Evolutionary conservation across 2,329 filamentous ascomycete genomes (phyloP), one percentile per base, ranked within the genome.

Genomic region (Fusarium compactum): DNA sequence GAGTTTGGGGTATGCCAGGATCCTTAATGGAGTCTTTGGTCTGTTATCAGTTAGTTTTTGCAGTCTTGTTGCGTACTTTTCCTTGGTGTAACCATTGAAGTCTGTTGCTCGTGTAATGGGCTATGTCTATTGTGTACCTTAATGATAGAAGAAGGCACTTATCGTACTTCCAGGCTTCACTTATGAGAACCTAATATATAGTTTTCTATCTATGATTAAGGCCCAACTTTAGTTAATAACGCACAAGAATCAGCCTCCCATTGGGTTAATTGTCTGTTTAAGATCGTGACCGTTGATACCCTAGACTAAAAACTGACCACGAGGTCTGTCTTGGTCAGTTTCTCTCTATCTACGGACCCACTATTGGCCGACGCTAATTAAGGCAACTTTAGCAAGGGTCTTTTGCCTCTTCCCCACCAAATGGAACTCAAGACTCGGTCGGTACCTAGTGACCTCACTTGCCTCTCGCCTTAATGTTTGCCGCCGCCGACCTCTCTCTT

Each of bases 341-440:
- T 18, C 27, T 53, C 63, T 57, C 18, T 30, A 20, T 22, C 15
- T n/a, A n/a, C 4, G 40, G 38, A 48, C 44, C 65, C 53, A 52
- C 65, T 41, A 48, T 62, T 61, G 65, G 47, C 55, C 25, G 60
- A 58, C 55, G 30, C 54, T 62, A 66, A 22, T 46, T 24, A 24
- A 65, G 65, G 62, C 52, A 58, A 50, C 55, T 24, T n/a, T 25
- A 38, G 41, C 58, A 70, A 66, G 67, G 67, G 41, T 63, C 58
- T 40, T 40, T 24, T 46, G 24, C 43, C 15, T 14, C 8, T 50
- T 52, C 54, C 29, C 51, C 50, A 24, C 65, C 44, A 29, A 29
- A 25, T 25, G 24, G 24, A 8, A 25, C 24, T 25, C 27, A 29
- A 29, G 54, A 57, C 25, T 57, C 24, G 44, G 24, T 41, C 25